Evolutionary conservation across 805 yeast genomes (phyloP), one percentile per base, ranked within the genome.

Genomic region (Candida lessepsii): DNA sequence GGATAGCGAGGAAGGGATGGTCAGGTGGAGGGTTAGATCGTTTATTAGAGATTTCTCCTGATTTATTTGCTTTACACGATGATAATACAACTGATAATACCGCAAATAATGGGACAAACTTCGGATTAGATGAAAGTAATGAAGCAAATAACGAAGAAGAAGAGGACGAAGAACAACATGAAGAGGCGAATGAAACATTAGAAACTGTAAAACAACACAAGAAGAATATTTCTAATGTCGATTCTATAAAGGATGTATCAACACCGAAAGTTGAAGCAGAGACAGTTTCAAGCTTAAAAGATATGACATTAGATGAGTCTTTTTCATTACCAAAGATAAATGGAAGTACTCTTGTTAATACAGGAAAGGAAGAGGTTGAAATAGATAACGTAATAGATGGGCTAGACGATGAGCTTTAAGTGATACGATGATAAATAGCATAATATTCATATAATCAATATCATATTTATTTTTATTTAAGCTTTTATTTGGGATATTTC

Each of bases 1-100:
- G 84, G 19, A 78, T 88, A 16, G 95, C 95, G 0, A 71, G 79
- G 41, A 88, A 88, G 54, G 93, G 95, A 4, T 82, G 89, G 86
- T 74, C 83, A 3, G 96, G 95, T 10, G 93, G 91, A 19, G 96
- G 96, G 0, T 63, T 88, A 24, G 96, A 87, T 53, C 81, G 75
- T 18, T 63, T 85, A 39, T 64, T 85, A 17, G 67, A 78, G 1
- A 67, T 73, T 24, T 79, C 86, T 27, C 83, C 84, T 1, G 93
- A 84, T 56, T 40, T 61, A 17, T 60, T 62, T 41, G 61, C 56
- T n/a, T 35, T 39, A 3, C 39, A 37, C 21, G 48, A 47, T 15
- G 37, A 32, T n/a, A 71, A 57, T 18, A 66, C 61, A 14, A 60
- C 56, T 9, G 48, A 39, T n/a, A 26, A 26, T 26, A 23, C 26